phyloP scores from a whole-genome alignment of 768 basidiomycete genomes.

The Leccinum ochraceum region DNA sequence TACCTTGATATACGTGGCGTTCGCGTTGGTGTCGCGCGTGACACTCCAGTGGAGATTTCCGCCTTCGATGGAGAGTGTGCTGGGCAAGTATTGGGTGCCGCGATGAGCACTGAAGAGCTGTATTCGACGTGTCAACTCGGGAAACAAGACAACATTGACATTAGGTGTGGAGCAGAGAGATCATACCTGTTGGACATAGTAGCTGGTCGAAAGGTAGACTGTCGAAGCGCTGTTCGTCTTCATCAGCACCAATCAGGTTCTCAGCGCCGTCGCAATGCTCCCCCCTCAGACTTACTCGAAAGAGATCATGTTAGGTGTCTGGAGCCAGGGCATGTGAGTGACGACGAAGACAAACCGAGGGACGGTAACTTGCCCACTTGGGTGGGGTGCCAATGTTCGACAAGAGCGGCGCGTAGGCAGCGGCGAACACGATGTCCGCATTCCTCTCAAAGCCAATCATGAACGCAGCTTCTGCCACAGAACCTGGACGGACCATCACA shows the following conservation, averaged over 20 bases:
- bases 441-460: not conserved
- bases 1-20: not conserved
- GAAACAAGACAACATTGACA: not conserved
- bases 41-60: not conserved
- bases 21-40: not conserved
- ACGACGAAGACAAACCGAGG: not conserved
- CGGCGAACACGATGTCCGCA: not conserved
- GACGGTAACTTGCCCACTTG: not conserved
- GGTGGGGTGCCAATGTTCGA: not conserved
- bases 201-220: not conserved
- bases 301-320: not conserved
- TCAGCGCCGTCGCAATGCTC: too few relatives aligned
- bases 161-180: not conserved
- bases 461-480: not conserved
- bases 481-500: not conserved
- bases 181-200: not conserved
- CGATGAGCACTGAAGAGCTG: not conserved
- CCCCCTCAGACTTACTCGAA: not conserved
- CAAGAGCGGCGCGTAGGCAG: not conserved
- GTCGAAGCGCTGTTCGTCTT: not conserved
- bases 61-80: not conserved
- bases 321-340: not conserved
- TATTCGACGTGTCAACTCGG: not conserved
- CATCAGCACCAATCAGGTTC: not conserved
- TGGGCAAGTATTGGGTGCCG: not conserved